Evolutionary conservation across 2,329 filamentous ascomycete genomes (phyloP), one percentile per base, ranked within the genome.

Genomic region (Ascosphaera aggregata): DNA sequence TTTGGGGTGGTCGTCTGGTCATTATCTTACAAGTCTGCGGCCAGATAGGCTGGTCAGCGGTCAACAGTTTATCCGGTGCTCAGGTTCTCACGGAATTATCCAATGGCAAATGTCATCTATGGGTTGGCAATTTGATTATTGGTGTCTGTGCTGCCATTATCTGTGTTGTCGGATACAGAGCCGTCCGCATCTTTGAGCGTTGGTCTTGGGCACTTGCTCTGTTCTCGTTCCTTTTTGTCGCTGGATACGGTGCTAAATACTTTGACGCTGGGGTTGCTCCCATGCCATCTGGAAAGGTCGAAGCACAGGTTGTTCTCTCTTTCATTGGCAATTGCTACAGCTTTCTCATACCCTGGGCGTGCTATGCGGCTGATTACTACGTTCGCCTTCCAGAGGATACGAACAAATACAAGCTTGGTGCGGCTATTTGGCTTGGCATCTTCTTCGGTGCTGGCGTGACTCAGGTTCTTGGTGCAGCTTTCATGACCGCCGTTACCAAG

Each of bases 41-140:
- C 20, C 80, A 73, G 49, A 54, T 82, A 3, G 80, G 80, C 38
- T 86, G 80, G 73, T 75, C 74, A 3, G 66, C 74, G 0, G 73
- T 84, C 46, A 86, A 89, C 50, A 69, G 71, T 40, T 84, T 89
- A 44, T 78, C 86, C 13, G 80, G 79, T 15, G 77, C 78, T 0
- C 76, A 86, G 53, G 66, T 86, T 4, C 65, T 89, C 47, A 66
- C 80, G 41, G 75, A 80, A 1, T 73, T 86, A 36, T 84, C 81
- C 51, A 51, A 55, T 36, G 55, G 67, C 38, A 71, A 85, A 45
- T 27, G 27, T 37, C 76, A 77, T 4, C 76, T 78, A 36, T 76
- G 64, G 50, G 79, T 76, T 1, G 80, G 79, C 16, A 77, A 89
- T 43, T 56, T 86, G 31, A 68, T 85, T 44, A 80, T 85, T 45